phyloP scores from a whole-genome alignment of 2,329 filamentous ascomycete species.

The Herpotrichia juniperi region DNA sequence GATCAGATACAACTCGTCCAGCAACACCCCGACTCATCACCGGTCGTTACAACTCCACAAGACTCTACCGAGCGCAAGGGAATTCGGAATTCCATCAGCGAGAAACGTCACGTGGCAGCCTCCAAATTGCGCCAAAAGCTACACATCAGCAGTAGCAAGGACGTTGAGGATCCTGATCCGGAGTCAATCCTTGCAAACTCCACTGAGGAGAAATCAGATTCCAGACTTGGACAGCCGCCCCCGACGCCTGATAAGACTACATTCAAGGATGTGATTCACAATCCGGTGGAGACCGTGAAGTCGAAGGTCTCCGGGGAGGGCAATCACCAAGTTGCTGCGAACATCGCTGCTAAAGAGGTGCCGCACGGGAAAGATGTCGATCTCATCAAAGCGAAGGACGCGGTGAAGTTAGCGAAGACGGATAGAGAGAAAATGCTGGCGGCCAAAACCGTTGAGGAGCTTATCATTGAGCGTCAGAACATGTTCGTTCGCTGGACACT shows the following conservation, averaged over 20 bases:
- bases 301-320: conserved; percentile 26
- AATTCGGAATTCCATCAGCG: conserved; percentile 19
- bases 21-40: background rate
- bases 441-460: conserved; percentile 20
- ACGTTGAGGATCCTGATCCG: conserved; percentile 16
- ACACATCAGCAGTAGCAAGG: conserved; percentile 25
- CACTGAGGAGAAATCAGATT: conserved; percentile 17
- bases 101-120: conserved; percentile 25
- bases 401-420: conserved; percentile 17
- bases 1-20: conserved; percentile 14
- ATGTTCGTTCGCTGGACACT: conserved; percentile 45
- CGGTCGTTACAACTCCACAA: no score
- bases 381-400: conserved; percentile 40
- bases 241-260: conserved; percentile 26
- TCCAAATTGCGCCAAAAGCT: conserved; percentile 29
- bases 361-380: conserved; percentile 45
- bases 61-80: no score
- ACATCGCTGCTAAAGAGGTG: conserved; percentile 52
- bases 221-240: conserved; percentile 21
- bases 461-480: conserved; percentile 36
- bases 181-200: conserved; percentile 21
- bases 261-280: conserved; percentile 29
- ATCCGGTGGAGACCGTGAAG: conserved; percentile 32
- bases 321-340: conserved; percentile 31
- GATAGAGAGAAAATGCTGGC: conserved; percentile 23